Evolutionary conservation across 2,329 filamentous ascomycete species (phyloP), one percentile per base, ranked within the genome.

Genomic region (Colletotrichum scovillei): DNA sequence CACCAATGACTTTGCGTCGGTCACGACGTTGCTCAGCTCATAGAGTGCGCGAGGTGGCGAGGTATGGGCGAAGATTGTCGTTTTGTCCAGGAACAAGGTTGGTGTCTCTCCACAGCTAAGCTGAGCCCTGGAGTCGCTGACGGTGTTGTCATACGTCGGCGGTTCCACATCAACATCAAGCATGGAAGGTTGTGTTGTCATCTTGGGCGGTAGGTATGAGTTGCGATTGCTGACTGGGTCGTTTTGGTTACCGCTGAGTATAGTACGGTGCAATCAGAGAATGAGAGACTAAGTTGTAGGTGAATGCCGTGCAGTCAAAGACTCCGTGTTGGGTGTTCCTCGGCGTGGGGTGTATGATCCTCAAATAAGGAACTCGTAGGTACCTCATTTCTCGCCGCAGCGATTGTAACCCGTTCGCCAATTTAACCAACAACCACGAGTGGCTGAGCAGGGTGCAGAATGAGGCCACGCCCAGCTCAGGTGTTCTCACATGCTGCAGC

Each of bases 11-110:
- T 35, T 70, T 3, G 76, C 78, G 0, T 80, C 74, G 19, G 46
- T 72, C 0, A 78, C 76, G 2, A 75, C 52, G 22, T 77, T 77
- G 63, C 78, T 81, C 30, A 80, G 46, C 19, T 77, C 73, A 38
- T 80, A 81, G 5, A 81, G 75, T 4, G 70, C 66, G 3, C 66
- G 66, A 9, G 70, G 70, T 26, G 66, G 70, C 16, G 63, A 63
- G 9, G 60, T 73, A 55, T 73, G 64, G 60, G 70, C 60, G 24
- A 73, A 73, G 3, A 73, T 62, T 1, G 66, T 73, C 3, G 60
- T 73, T 4, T 52, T 57, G 11, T 73, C 70, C 14, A 70, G 67
- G 16, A 60, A 70, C 1, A 73, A 26, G 2, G 26, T 70, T 12
- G 70, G 66, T 4, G 60, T 70, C 9, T 70, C 70, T 28, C 70